phyloP scores from a whole-genome alignment of 192 early-diverging fungal species.

The Coemansia sp. region DNA sequence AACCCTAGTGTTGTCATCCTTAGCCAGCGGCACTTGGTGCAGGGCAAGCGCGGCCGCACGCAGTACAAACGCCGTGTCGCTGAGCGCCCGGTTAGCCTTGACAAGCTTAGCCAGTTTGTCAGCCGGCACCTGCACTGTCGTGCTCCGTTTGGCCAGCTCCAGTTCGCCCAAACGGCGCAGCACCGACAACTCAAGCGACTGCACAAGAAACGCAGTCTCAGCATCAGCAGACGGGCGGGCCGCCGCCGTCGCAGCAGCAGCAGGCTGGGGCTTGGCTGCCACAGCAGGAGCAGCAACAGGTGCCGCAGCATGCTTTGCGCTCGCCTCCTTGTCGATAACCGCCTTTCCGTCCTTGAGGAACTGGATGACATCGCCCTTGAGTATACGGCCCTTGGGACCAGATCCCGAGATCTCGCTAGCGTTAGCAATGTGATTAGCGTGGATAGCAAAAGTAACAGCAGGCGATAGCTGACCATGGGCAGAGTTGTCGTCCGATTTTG shows the following conservation, averaged over 20 bases:
- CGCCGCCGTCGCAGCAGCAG: neutral
- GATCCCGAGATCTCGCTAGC: conserved; percentile 51
- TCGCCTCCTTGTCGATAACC: conserved; percentile 44
- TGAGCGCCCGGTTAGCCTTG: conserved; percentile 24
- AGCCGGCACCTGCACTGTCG: conserved; percentile 34
- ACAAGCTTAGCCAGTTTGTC: conserved; percentile 27
- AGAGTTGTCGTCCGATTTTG: conserved; percentile 17
- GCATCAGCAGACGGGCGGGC: conserved; percentile 14
- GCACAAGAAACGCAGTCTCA: conserved; percentile 42
- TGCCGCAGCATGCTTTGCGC: conserved; percentile 1
- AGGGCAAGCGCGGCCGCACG: conserved; percentile 43
- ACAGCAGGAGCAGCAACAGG: neutral
- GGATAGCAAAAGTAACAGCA: conserved; percentile 47
- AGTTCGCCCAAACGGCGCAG: conserved; percentile 38
- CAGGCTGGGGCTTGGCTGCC: neutral
- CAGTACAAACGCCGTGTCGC: conserved; percentile 20
- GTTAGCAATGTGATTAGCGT: conserved; percentile 46
- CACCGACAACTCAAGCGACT: conserved; percentile 44
- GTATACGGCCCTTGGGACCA: conserved; percentile 67
- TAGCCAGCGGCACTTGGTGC: conserved; percentile 43
- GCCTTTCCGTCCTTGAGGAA: conserved; percentile 57
- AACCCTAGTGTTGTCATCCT: conserved; percentile 58
- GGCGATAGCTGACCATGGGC: conserved; percentile 34
- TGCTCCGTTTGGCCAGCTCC: conserved; percentile 40
- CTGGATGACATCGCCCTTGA: conserved; percentile 74